Conservation (phyloP, 257 asterid genomes). For the Capsicum baccatum region DNA sequence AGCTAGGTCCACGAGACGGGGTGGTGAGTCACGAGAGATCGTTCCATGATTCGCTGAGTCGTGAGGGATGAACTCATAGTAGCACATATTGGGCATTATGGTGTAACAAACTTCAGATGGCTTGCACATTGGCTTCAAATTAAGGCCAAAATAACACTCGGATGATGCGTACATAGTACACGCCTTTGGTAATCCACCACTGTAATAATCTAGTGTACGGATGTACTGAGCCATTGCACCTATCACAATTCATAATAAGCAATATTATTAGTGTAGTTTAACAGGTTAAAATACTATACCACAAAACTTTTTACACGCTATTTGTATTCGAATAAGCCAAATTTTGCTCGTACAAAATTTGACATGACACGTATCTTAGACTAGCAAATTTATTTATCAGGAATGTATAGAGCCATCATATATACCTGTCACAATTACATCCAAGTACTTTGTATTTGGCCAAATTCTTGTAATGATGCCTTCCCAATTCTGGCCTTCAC, state of each 20-base stretch:
- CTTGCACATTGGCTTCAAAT: constrained; percentile 62
- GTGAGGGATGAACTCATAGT: constrained; percentile 75
- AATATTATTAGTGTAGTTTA: not conserved
- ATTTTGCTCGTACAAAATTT: not conserved
- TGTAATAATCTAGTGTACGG: constrained; percentile 71
- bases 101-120: constrained; percentile 73
- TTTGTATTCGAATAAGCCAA: not conserved
- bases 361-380: not conserved
- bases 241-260: constrained; percentile 42
- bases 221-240: constrained; percentile 94
- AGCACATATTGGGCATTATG: constrained; percentile 94
- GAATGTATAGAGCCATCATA: too few relatives aligned
- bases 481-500: constrained; percentile 74
- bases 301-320: not conserved
- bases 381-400: not conserved
- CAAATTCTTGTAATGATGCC: constrained; percentile 70
- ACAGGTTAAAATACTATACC: too few relatives aligned
- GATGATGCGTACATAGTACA: constrained; percentile 92
- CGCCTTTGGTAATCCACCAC: constrained; percentile 73
- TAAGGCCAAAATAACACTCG: constrained; percentile 81
- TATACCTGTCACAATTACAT: constrained; percentile 22
- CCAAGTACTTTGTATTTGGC: constrained; percentile 79
- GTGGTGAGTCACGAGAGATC: constrained; percentile 45
- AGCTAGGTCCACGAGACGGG: constrained; percentile 57
- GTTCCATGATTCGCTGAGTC: constrained; percentile 42